Base-by-base conservation (phyloP, 2,329 filamentous ascomycete species). In the Aspergillus sp. region DNA sequence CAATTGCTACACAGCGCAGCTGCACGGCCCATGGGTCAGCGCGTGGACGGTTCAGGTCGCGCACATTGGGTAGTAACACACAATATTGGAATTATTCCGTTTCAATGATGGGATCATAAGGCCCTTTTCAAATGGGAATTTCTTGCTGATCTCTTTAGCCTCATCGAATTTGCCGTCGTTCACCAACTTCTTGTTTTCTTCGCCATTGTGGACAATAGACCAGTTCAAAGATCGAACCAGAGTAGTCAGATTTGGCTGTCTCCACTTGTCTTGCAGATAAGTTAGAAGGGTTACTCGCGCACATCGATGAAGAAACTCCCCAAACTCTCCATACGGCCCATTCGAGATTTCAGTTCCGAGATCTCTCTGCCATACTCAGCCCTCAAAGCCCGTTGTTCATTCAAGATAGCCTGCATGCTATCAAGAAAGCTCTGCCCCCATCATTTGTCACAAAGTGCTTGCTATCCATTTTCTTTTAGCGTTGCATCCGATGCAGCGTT, bases 11-110 rank as follows among this genome's bases (percentile, higher is more conserved):
- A 55, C 80, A 79, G 46, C 76, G 73, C 68, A 80, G 72, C 56
- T 80, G 75, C 46, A 74, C 71, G 23, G 74, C 74, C 71, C 74
- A 79, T 30, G 79, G 57, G 45, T 78, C 67, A 2, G 74, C 75
- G 4, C 67, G 67, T 5, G 61, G 61, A 1, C 17, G 33, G 15
- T 17, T 15, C 12, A n/a, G n/a, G 6, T 17, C 15, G 12, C 12
- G 5, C 13, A 37, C 15, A 37, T 12, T 5, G 13, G 5, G 7
- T 27, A 27, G 25, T 27, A 3, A 27, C 7, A 27, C 25, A 37
- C 17, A 19, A 19, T 19, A 19, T 19, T 19, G 17, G 2, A 3
- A 3, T 37, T 37, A n/a, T 37, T 37, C 33, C n/a, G n/a, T 37
- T 17, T 37, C 33, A 37, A 15, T 37, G 10, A 37, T 5, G n/a